A percentile compares a stretch with the other conserved stretches of the same genome.
phyloP scores from a whole-genome alignment of 768 basidiomycete species.

The Tremella mesenterica region DNA sequence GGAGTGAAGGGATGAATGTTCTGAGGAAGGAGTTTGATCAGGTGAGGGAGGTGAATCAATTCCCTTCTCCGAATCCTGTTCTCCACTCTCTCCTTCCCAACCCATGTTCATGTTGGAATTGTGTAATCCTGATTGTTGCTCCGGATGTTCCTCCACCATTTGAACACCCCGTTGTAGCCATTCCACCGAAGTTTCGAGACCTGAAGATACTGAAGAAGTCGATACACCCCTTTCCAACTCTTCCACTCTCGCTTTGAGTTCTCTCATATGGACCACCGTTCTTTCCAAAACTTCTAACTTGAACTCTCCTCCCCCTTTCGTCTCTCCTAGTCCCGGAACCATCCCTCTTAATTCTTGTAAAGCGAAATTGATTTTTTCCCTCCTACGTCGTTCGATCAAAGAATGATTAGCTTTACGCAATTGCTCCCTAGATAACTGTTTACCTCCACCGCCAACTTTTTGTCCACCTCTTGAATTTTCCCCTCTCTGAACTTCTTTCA shows the following conservation, averaged over 20 bases:
- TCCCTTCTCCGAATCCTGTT: not conserved
- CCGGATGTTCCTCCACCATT: not conserved
- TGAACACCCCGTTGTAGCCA: too few species aligned
- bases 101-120: not conserved
- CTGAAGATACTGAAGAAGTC: not conserved
- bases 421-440: slow-evolving; percentile 52
- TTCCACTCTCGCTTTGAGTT: slow-evolving; percentile 55
- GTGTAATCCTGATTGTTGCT: not conserved
- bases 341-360: slow-evolving; percentile 66
- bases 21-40: slow-evolving; percentile 10
- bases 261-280: slow-evolving; percentile 69
- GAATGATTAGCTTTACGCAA: slow-evolving; percentile 89
- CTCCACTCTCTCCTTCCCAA: too few species aligned
- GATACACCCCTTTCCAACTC: slow-evolving; percentile 45
- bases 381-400: slow-evolving; percentile 82
- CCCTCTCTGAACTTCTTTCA: not conserved
- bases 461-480: not conserved
- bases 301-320: slow-evolving; percentile 72
- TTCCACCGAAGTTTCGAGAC: not conserved
- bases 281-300: slow-evolving; percentile 74
- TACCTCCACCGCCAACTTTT: not conserved
- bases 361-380: slow-evolving; percentile 94
- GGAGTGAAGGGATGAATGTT: too few species aligned
- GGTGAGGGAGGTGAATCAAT: slow-evolving; percentile 11
- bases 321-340: slow-evolving; percentile 57